These are phyloP conservation scores for Magnolia officinalis DNA, from an alignment of 164 flowering plant genomes.

Conservation along the genomic window DNA sequence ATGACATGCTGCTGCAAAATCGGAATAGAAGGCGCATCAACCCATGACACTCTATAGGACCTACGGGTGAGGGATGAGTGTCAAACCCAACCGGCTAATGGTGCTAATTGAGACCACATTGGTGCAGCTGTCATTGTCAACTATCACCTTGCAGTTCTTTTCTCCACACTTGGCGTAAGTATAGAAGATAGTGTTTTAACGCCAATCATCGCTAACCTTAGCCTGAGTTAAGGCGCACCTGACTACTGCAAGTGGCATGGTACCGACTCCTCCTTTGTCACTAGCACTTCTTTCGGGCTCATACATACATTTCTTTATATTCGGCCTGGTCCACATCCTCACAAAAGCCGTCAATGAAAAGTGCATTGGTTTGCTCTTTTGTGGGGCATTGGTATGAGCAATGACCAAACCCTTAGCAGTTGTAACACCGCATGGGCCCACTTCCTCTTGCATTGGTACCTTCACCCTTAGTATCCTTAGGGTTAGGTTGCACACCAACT, in stretches of 20 bases:
- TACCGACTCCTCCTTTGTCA: neutral
- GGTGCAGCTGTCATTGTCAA: slow-evolving; percentile 2
- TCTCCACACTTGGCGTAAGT: slow-evolving; percentile 6
- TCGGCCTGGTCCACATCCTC: no score
- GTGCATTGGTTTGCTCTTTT: no score
- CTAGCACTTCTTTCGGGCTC: neutral
- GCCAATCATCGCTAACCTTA: neutral
- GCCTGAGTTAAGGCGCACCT: neutral
- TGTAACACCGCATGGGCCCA: no score
- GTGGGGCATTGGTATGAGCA: no score
- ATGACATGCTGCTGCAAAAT: neutral
- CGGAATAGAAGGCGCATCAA: neutral
- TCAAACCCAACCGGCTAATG: neutral
- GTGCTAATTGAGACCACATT: slow-evolving; percentile 4
- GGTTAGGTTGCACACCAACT: no score
- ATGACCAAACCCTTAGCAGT: no score
- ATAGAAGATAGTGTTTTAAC: neutral
- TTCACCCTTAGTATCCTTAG: no score
- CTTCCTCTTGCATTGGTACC: no score
- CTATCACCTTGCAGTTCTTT: slow-evolving; percentile 5
- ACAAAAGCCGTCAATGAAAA: no score
- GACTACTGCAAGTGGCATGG: neutral
- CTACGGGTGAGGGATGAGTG: neutral
- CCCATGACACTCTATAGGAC: neutral
- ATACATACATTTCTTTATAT: neutral